phyloP scores from a whole-genome alignment of 1,284 basidiomycete species.

The Puccinia hordei region DNA sequence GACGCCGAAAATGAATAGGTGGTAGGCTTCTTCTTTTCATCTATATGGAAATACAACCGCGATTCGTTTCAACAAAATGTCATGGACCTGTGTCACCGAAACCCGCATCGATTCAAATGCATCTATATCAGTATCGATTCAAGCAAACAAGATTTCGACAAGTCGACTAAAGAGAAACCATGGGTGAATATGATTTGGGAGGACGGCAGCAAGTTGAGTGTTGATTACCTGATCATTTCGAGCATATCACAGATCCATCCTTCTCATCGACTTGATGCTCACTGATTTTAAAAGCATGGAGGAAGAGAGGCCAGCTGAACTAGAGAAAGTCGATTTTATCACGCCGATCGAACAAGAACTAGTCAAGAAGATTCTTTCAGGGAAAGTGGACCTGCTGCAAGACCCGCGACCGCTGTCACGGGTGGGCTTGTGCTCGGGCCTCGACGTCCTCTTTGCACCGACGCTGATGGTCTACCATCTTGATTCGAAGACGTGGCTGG shows the following conservation, averaged over 20 bases:
- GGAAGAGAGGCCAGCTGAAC: not conserved
- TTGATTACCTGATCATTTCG: not conserved
- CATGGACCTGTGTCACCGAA: conserved; percentile 15
- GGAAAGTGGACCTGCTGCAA: not conserved
- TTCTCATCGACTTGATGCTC: not conserved
- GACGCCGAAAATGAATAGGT: conserved; percentile 19
- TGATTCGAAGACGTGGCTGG: conserved; percentile 11
- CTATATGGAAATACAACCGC: conserved; percentile 21
- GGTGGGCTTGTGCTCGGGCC: conserved; percentile 17
- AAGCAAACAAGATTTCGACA: conserved; percentile 21
- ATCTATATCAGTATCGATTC: conserved; percentile 44
- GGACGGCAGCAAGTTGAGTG: conserved; percentile 50
- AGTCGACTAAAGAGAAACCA: conserved; percentile 32
- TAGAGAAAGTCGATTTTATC: conserved; percentile 1
- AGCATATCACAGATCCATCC: not conserved
- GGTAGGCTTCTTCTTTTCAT: conserved; percentile 42
- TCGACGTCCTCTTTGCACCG: conserved; percentile 31
- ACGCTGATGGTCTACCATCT: conserved; percentile 43
- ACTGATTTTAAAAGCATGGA: not conserved
- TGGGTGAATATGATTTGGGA: conserved; percentile 50
- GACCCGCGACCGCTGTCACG: conserved; percentile 25
- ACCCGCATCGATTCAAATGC: conserved; percentile 49
- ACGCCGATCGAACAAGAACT: conserved; percentile 11
- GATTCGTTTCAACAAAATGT: conserved; percentile 30
- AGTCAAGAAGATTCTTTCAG: not conserved